phyloP scores from a whole-genome alignment of 1,139 yeast genomes.

The Protomyces lactucae-debilis region DNA sequence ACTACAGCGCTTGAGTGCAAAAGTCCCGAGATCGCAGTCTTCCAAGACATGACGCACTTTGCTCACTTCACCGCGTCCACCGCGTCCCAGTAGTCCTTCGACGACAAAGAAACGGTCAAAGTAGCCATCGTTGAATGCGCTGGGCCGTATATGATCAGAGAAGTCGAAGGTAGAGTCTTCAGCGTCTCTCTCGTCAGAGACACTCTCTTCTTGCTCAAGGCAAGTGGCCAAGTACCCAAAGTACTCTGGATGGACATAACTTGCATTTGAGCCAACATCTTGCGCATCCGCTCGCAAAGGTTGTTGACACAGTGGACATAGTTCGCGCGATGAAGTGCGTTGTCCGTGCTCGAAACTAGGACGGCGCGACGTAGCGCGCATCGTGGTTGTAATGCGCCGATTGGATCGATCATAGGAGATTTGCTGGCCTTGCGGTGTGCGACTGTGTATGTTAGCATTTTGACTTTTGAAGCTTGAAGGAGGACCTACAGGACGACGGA shows the following conservation, averaged over 20 bases:
- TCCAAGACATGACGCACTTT: slow-evolving; percentile 76
- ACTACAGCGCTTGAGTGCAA: slow-evolving; percentile 78
- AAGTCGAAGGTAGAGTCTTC: not conserved
- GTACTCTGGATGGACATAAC: slow-evolving; percentile 23
- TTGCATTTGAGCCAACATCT: not conserved
- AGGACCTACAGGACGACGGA: slow-evolving; percentile 11
- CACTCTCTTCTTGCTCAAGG: slow-evolving; percentile 8
- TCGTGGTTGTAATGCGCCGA: not conserved
- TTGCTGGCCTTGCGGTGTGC: slow-evolving; percentile 2
- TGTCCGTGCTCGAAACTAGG: not conserved
- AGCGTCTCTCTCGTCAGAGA: slow-evolving; percentile 1
- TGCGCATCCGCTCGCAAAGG: not conserved
- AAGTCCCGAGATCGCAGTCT: slow-evolving; percentile 65
- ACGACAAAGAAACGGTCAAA: slow-evolving; percentile 60
- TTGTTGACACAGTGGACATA: slow-evolving; percentile 21
- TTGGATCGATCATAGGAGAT: not conserved
- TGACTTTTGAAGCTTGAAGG: not conserved
- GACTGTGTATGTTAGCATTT: not conserved
- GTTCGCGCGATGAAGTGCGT: not conserved
- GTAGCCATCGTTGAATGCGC: slow-evolving; percentile 56
- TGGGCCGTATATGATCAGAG: slow-evolving; percentile 4
- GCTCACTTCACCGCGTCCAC: slow-evolving; percentile 78
- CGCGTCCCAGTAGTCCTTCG: slow-evolving; percentile 58
- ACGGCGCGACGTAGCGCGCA: not conserved
- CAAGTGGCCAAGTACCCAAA: slow-evolving; percentile 17